Evolutionary conservation across 139 green algal genomes (phyloP).

Genomic region (Trebouxia sp.): DNA sequence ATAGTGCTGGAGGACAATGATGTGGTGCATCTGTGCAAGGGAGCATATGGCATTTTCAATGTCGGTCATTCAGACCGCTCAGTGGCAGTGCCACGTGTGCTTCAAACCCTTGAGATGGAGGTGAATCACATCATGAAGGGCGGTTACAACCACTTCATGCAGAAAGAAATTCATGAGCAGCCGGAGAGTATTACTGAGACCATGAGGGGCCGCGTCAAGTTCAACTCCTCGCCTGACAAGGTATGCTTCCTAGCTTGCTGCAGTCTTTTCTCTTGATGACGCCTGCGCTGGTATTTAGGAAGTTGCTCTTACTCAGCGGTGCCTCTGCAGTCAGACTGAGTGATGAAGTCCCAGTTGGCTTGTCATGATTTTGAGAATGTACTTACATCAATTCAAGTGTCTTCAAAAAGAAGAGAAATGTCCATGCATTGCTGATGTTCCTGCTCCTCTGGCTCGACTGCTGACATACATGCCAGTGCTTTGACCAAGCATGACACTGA

Average conservation of each 20-base stretch:
- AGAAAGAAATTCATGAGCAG: slow-evolving; percentile 97
- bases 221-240: slow-evolving; percentile 31
- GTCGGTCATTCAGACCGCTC: slow-evolving; percentile 33
- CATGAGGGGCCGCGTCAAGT: slow-evolving; percentile 78
- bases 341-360: too few relatives aligned
- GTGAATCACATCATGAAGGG: slow-evolving; percentile 94
- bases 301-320: too few relatives aligned
- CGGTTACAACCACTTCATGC: slow-evolving; percentile 93
- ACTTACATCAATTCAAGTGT: too few relatives aligned
- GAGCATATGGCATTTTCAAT: slow-evolving; percentile 82
- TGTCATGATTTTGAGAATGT: too few relatives aligned
- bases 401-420: too few relatives aligned
- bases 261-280: not conserved
- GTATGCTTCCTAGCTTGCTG: not conserved
- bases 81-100: slow-evolving; percentile 68
- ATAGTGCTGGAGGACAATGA: slow-evolving; percentile 97
- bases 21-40: slow-evolving; percentile 80
- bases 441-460: too few relatives aligned
- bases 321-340: too few relatives aligned
- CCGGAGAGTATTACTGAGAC: slow-evolving; percentile 85
- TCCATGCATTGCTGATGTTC: too few relatives aligned
- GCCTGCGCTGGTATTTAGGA: not conserved
- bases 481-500: too few relatives aligned
- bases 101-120: slow-evolving; percentile 93
- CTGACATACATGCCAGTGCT: too few relatives aligned